These are phyloP conservation scores for Elasticomyces elasticus DNA, from an alignment of 495 filamentous ascomycete genomes.

Conservation along the genomic window DNA sequence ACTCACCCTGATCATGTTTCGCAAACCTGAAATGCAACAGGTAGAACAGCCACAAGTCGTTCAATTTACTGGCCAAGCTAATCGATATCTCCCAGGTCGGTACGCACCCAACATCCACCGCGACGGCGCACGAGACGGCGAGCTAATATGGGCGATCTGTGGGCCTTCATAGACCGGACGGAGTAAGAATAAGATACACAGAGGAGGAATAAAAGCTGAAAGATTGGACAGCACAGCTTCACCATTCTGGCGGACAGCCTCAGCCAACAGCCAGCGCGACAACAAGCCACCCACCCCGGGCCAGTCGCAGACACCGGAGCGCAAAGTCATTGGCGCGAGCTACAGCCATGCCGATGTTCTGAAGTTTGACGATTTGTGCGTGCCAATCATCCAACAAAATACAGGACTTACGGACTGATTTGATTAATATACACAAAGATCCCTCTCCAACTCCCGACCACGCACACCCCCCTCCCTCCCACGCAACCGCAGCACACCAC, in stretches of 20 bases:
- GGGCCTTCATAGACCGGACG: slow-evolving; percentile 36
- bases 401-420: neutral
- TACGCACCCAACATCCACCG: slow-evolving; percentile 43
- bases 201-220: slow-evolving; percentile 11
- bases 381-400: neutral
- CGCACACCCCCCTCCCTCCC: slow-evolving; percentile 50
- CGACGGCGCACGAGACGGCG: slow-evolving; percentile 7
- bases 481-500: slow-evolving; percentile 39
- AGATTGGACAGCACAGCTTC: slow-evolving; percentile 52
- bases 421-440: slow-evolving; percentile 37
- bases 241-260: slow-evolving; percentile 77
- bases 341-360: slow-evolving; percentile 95
- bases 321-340: slow-evolving; percentile 81
- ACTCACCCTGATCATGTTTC: too few species aligned
- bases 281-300: too few species aligned
- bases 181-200: slow-evolving; percentile 31
- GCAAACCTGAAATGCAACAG: neutral
- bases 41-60: too few species aligned
- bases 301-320: slow-evolving; percentile 31
- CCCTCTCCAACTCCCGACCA: slow-evolving; percentile 45
- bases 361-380: slow-evolving; percentile 68
- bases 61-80: too few species aligned
- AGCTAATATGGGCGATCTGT: slow-evolving; percentile 19
- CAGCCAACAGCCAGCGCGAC: slow-evolving; percentile 26
- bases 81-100: slow-evolving; percentile 99